Evolutionary conservation across 768 basidiomycete species (phyloP).

Genomic region (Psilocybe sp.): DNA sequence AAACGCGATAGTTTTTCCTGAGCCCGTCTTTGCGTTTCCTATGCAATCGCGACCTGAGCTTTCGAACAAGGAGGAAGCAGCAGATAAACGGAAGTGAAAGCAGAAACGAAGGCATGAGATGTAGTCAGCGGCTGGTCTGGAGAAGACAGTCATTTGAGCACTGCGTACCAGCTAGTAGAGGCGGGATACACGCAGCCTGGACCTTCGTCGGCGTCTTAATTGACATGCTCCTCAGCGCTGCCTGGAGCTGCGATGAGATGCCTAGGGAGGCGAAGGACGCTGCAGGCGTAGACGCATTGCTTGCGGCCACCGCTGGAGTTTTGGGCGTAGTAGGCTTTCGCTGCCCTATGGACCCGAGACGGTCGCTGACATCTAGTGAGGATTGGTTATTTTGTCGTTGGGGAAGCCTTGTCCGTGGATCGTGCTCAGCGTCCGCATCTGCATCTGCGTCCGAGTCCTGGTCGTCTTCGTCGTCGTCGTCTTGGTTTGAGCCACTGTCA

Average conservation of each 20-base stretch:
- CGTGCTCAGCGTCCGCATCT: not conserved
- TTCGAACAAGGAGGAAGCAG: too few species aligned
- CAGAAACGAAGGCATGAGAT: too few species aligned
- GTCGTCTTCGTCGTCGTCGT: conserved; percentile 2
- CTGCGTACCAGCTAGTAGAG: conserved; percentile 69
- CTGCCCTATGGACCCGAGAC: conserved; percentile 13
- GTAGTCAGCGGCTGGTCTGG: too few species aligned
- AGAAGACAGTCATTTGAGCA: too few species aligned
- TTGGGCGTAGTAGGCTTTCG: conserved; percentile 3
- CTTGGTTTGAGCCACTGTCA: not conserved
- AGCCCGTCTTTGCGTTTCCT: conserved; percentile 96
- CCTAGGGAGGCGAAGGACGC: conserved; percentile 55
- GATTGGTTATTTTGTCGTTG: too few species aligned
- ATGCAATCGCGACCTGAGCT: conserved; percentile 96
- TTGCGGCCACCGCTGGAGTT: not conserved
- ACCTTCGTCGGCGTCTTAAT: conserved; percentile 84
- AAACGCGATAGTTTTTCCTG: conserved; percentile 97
- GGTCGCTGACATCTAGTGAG: conserved; percentile 14
- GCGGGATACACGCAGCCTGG: conserved; percentile 87
- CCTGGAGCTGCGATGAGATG: conserved; percentile 56
- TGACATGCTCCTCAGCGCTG: conserved; percentile 76
- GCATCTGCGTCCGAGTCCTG: conserved; percentile 3
- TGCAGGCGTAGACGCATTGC: conserved; percentile 3
- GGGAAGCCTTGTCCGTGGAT: not conserved
- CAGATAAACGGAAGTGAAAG: too few species aligned